Evolutionary conservation across 257 asterid genomes (phyloP).

Genomic region (Solanum phureja): DNA sequence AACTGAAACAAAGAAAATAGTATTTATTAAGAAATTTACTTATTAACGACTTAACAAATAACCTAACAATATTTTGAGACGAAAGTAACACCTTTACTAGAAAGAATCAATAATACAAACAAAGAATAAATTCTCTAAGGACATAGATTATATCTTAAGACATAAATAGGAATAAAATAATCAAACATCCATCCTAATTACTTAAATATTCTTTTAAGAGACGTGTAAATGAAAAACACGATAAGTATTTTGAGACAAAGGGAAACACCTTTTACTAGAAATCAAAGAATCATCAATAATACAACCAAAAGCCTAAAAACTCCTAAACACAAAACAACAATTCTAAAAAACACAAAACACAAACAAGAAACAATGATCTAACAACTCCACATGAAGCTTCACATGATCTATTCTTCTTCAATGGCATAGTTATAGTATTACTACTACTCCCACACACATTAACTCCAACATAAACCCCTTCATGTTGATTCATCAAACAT

Average conservation of each 20-base stretch:
- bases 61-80: too few relatives aligned
- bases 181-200: not conserved
- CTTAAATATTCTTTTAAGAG: too few relatives aligned
- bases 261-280: not conserved
- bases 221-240: not conserved
- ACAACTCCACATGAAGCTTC: slow-evolving; percentile 17
- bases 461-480: slow-evolving; percentile 22
- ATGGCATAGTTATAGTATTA: slow-evolving; percentile 19
- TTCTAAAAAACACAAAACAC: not conserved
- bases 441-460: slow-evolving; percentile 40
- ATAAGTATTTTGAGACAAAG: not conserved
- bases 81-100: not conserved
- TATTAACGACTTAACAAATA: too few relatives aligned
- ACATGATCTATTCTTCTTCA: slow-evolving; percentile 23
- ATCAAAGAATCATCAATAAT: not conserved
- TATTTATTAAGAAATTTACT: too few relatives aligned
- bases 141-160: too few relatives aligned
- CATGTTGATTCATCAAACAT: slow-evolving; percentile 46
- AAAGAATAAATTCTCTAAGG: not conserved
- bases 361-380: not conserved
- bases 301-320: not conserved
- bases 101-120: not conserved
- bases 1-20: too few relatives aligned
- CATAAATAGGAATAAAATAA: too few relatives aligned
- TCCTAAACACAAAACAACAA: not conserved